Conservation (phyloP, 306 rosid species). For the Luffa aegyptiaca region DNA sequence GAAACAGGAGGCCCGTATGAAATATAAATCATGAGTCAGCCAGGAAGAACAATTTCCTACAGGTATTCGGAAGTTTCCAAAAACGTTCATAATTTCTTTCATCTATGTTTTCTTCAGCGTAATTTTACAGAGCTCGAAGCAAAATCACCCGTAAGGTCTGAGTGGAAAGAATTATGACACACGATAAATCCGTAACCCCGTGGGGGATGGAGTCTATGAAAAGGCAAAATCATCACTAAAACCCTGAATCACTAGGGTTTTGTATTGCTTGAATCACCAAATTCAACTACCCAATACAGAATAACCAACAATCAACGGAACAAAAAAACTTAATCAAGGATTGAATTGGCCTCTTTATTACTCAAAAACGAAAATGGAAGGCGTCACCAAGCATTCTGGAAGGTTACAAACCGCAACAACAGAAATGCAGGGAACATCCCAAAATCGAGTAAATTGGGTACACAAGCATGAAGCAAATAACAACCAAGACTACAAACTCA, state of each 20-base stretch:
- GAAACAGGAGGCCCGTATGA: background rate
- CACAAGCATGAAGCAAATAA: background rate
- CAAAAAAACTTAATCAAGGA: background rate
- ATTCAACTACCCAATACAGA: background rate
- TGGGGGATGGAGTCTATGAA: background rate
- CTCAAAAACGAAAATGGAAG: background rate
- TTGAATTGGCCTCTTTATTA: background rate
- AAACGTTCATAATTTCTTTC: background rate
- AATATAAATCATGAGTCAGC: background rate
- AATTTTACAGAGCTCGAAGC: background rate
- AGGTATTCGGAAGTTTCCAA: background rate
- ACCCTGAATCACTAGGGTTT: background rate
- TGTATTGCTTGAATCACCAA: background rate
- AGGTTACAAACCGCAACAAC: background rate
- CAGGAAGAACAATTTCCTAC: background rate
- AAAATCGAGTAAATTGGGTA: background rate
- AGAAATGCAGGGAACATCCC: background rate
- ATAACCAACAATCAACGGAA: background rate
- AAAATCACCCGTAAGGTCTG: background rate
- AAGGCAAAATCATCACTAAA: background rate
- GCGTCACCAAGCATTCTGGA: background rate
- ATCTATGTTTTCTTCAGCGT: background rate
- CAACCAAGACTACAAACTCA: slow-evolving; percentile 8
- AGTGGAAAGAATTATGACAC: background rate
- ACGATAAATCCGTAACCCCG: background rate